Conservation (phyloP, 495 filamentous ascomycete species). For the Lophium mytilinum region DNA sequence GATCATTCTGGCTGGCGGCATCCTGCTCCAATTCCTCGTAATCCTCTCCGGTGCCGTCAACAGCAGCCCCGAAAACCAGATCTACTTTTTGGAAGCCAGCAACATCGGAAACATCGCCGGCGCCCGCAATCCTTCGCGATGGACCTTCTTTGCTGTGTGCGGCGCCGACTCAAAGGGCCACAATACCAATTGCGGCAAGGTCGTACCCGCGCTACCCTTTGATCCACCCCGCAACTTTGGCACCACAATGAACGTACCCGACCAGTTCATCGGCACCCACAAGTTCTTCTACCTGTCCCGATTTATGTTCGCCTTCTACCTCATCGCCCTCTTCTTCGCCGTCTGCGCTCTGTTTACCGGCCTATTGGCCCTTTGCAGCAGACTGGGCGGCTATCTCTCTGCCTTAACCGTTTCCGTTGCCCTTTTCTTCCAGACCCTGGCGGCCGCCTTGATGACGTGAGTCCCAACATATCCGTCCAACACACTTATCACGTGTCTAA, state of each 20-base stretch:
- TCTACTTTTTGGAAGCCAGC: slow-evolving; percentile 75
- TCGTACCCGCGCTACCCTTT: slow-evolving; percentile 54
- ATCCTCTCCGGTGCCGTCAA: slow-evolving; percentile 60
- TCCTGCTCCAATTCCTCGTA: slow-evolving; percentile 72
- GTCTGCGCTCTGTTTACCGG: slow-evolving; percentile 52
- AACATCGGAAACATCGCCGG: slow-evolving; percentile 58
- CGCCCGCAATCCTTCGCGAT: slow-evolving; percentile 59
- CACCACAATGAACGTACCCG: slow-evolving; percentile 48
- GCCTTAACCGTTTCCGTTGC: slow-evolving; percentile 47
- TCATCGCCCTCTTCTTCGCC: slow-evolving; percentile 61
- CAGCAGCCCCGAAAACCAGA: slow-evolving; percentile 55
- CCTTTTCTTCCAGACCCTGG: slow-evolving; percentile 54
- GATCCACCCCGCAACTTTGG: slow-evolving; percentile 58
- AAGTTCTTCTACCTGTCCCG: slow-evolving; percentile 58
- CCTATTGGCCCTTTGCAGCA: slow-evolving; percentile 52
- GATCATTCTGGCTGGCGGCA: slow-evolving; percentile 63
- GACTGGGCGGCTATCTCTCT: slow-evolving; percentile 53
- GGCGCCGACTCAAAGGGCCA: slow-evolving; percentile 41
- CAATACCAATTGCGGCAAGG: slow-evolving; percentile 46
- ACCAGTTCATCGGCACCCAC: slow-evolving; percentile 43
- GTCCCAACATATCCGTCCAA: slow-evolving; percentile 27
- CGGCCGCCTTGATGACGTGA: slow-evolving; percentile 64
- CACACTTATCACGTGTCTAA: not conserved
- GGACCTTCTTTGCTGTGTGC: slow-evolving; percentile 84
- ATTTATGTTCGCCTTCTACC: slow-evolving; percentile 65